Base-by-base conservation (phyloP, 2,329 filamentous ascomycete species). In the Ascosphaera aggregata region DNA sequence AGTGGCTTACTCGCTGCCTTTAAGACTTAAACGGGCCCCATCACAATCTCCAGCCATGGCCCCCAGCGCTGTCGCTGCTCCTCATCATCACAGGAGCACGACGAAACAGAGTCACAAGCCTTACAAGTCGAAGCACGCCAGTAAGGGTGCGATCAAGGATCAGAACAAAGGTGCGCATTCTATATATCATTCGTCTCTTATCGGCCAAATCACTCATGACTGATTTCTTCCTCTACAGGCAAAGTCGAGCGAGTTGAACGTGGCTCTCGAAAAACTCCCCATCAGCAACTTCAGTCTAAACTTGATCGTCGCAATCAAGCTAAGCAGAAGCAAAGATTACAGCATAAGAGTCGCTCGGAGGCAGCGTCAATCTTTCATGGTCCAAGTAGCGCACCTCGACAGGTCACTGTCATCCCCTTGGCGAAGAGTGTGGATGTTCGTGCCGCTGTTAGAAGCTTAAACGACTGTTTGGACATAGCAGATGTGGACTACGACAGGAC, bases 261-360 rank as follows among this genome's bases (percentile, higher is more conserved):
- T 49, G 76, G 76, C 43, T 65, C 66, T 49, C 74, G 86, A 52
- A 91, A 81, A 58, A 93, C 86, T 13, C 81, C 81, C 40, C 82
- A 93, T 56, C 89, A 98, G 56, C 82, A 93, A 62, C 73, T 94
- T 61, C 86, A 94, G 80, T 92, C 84, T 42, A 98, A 95, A 61
- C 71, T 98, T 56, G 84, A 93, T 59, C 78, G 89, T 43, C 76
- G 82, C 49, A 95, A 98, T 58, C 82, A 92, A 63, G 80, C 82
- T 48, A 86, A 86, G 58, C 89, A 98, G 64, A 75, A 77, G 56
- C 80, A 86, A 50, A 63, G 79, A 44, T 66, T 74, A 48, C 94
- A 95, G 59, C 74, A 84, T 52, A 75, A 75, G 52, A 82, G 89
- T 49, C 79, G 89, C 52, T 67, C 78, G 37, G 77, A 79, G 47